A percentile compares a stretch with the other conserved stretches of the same genome.
Evolutionary conservation across 2,329 filamentous ascomycete genomes (phyloP).

Genomic region (Monosporascus sp.): DNA sequence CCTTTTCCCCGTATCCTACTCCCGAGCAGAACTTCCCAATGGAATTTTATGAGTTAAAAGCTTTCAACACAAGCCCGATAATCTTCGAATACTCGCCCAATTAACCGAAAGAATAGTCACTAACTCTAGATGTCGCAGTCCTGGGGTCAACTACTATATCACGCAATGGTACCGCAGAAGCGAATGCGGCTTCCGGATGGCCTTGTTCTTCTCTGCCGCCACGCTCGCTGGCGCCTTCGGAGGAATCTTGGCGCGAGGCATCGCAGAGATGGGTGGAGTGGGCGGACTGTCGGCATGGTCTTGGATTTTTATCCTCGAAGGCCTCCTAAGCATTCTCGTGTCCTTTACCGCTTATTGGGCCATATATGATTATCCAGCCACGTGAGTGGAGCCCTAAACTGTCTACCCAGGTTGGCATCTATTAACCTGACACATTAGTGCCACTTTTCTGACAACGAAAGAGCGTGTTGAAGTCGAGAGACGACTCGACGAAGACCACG

Average conservation of each 20-base stretch:
- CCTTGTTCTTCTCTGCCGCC: slow-evolving; percentile 53
- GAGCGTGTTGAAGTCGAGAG: slow-evolving; percentile 30
- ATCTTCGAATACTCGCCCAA: too few relatives aligned
- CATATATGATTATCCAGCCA: slow-evolving; percentile 55
- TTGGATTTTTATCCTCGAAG: slow-evolving; percentile 76
- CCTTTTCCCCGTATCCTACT: too few relatives aligned
- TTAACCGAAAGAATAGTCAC: too few relatives aligned
- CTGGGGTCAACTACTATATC: slow-evolving; percentile 30
- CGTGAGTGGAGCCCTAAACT: slow-evolving; percentile 6
- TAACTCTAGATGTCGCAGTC: slow-evolving; percentile 18
- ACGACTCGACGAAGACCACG: slow-evolving; percentile 37
- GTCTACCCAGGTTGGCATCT: slow-evolving; percentile 29
- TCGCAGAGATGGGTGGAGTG: slow-evolving; percentile 51
- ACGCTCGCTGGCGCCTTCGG: slow-evolving; percentile 59
- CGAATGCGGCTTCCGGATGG: slow-evolving; percentile 57
- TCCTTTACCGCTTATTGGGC: slow-evolving; percentile 45
- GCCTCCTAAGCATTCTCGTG: slow-evolving; percentile 42
- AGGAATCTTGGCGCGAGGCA: slow-evolving; percentile 54
- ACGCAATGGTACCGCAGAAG: slow-evolving; percentile 51
- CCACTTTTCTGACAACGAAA: not conserved
- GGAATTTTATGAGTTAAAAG: too few relatives aligned
- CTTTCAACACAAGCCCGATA: too few relatives aligned
- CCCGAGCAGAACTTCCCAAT: too few relatives aligned
- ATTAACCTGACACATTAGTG: not conserved
- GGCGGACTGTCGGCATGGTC: slow-evolving; percentile 57